These are phyloP conservation scores for Mycena rosella DNA, from an alignment of 768 basidiomycete genomes.

Conservation along the genomic window DNA sequence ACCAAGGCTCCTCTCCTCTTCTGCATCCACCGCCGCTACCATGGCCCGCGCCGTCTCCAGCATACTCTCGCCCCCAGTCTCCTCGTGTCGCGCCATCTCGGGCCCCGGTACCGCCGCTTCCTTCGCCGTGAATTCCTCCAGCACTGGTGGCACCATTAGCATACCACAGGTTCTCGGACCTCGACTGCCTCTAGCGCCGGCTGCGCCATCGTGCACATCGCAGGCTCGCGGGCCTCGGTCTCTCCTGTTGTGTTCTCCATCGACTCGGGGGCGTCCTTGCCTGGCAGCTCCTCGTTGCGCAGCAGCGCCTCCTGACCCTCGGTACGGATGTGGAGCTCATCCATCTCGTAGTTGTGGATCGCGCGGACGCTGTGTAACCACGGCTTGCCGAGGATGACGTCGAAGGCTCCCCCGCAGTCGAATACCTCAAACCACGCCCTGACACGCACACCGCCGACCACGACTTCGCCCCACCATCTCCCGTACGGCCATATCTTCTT, in stretches of 20 bases:
- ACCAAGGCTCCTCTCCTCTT: too few relatives aligned
- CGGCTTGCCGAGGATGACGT: constrained; percentile 25
- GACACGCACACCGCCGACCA: constrained; percentile 4
- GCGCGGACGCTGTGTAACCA: constrained; percentile 25
- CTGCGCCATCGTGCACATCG: too few relatives aligned
- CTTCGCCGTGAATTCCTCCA: too few relatives aligned
- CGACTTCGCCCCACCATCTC: constrained; percentile 20
- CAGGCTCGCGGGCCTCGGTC: too few relatives aligned
- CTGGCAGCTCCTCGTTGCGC: constrained; percentile 15
- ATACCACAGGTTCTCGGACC: too few relatives aligned
- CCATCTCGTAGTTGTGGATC: constrained; percentile 18
- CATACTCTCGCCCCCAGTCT: too few relatives aligned
- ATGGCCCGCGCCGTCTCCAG: too few relatives aligned
- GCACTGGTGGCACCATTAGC: too few relatives aligned
- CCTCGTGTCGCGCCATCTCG: too few relatives aligned
- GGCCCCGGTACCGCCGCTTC: too few relatives aligned
- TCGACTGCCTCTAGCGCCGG: too few relatives aligned
- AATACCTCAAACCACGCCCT: constrained; percentile 24
- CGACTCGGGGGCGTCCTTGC: background rate
- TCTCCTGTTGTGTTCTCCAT: background rate
- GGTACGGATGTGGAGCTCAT: constrained; percentile 15
- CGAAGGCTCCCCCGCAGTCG: constrained; percentile 14
- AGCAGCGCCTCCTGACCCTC: background rate
- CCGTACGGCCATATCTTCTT: constrained; percentile 10
- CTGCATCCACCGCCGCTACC: too few relatives aligned